phyloP scores from a whole-genome alignment of 2,329 filamentous ascomycete species.

The Aureobasidium sp. region DNA sequence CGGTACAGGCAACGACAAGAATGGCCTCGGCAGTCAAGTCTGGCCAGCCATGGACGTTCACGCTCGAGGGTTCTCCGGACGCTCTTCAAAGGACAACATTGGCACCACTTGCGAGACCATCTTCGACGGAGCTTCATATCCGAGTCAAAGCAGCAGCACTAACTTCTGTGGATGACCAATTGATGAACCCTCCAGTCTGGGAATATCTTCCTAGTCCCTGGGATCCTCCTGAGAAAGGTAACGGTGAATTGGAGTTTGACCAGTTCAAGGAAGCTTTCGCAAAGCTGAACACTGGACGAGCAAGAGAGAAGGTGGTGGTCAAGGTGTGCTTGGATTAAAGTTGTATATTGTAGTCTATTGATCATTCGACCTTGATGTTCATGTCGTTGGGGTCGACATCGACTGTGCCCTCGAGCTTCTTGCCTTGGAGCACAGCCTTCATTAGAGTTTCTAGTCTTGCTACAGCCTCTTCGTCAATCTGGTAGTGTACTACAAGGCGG shows the following conservation, averaged over 20 bases:
- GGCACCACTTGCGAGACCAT: conserved; percentile 21
- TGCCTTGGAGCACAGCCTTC: conserved; percentile 28
- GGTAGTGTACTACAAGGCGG: conserved; percentile 63
- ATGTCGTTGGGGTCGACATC: conserved; percentile 20
- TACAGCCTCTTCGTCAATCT: conserved; percentile 62
- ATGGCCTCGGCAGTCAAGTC: conserved; percentile 10
- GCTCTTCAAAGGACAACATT: conserved; percentile 24
- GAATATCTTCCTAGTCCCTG: conserved; percentile 21
- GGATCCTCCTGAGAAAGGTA: conserved; percentile 24
- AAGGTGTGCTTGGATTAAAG: conserved; percentile 13
- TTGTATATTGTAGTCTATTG: background rate
- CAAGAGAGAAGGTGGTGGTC: conserved; percentile 30
- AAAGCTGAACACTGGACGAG: conserved; percentile 29
- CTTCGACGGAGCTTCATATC: conserved; percentile 24
- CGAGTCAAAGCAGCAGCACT: conserved; percentile 29
- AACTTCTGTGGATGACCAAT: conserved; percentile 32
- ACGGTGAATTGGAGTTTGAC: conserved; percentile 45
- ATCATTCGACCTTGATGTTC: conserved; percentile 18
- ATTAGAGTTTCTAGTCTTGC: conserved; percentile 52
- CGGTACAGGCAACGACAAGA: background rate
- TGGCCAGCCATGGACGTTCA: conserved; percentile 29
- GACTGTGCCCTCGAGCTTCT: conserved; percentile 22
- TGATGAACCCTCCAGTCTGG: conserved; percentile 29
- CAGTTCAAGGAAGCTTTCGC: conserved; percentile 39
- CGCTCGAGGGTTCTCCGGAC: conserved; percentile 26